A percentile compares a stretch with the other conserved stretches of the same genome.
phyloP scores from a whole-genome alignment of 2,329 filamentous ascomycete species.

The Talaromyces albobiverticillius region DNA sequence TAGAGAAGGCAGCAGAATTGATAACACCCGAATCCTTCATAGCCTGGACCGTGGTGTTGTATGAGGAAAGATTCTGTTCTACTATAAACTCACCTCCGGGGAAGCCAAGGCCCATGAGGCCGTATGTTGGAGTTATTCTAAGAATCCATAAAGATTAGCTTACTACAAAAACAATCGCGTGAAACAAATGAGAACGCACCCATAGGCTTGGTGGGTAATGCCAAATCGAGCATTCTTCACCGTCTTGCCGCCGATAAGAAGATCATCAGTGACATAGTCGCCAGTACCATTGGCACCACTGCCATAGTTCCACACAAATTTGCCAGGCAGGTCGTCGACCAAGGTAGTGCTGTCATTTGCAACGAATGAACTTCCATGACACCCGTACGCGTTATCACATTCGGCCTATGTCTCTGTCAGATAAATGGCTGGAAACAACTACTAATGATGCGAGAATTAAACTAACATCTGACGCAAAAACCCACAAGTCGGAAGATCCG shows the following conservation, averaged over 20 bases:
- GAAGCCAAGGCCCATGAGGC: neutral
- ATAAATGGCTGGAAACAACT: neutral
- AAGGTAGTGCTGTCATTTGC: neutral
- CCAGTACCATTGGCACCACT: neutral
- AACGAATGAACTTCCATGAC: neutral
- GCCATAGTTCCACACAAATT: neutral
- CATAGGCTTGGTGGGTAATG: neutral
- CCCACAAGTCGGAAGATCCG: conserved; percentile 67
- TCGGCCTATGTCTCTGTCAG: neutral
- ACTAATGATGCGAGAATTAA: neutral
- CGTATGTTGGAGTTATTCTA: neutral
- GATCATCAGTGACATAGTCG: conserved; percentile 4
- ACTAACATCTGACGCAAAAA: conserved; percentile 1
- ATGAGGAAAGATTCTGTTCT: neutral
- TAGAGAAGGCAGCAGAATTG: neutral
- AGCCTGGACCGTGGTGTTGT: neutral
- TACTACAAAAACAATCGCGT: neutral
- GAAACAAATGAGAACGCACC: neutral
- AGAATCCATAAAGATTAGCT: neutral
- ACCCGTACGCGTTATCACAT: conserved; percentile 1
- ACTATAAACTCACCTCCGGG: neutral
- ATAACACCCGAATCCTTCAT: neutral
- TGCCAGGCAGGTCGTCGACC: neutral
- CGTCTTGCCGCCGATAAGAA: conserved; percentile 2
- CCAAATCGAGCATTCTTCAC: conserved; percentile 5